These are phyloP conservation scores for button mushroom (Agaricus bisporus) DNA, from an alignment of 768 basidiomycete genomes.

Conservation along the genomic window DNA sequence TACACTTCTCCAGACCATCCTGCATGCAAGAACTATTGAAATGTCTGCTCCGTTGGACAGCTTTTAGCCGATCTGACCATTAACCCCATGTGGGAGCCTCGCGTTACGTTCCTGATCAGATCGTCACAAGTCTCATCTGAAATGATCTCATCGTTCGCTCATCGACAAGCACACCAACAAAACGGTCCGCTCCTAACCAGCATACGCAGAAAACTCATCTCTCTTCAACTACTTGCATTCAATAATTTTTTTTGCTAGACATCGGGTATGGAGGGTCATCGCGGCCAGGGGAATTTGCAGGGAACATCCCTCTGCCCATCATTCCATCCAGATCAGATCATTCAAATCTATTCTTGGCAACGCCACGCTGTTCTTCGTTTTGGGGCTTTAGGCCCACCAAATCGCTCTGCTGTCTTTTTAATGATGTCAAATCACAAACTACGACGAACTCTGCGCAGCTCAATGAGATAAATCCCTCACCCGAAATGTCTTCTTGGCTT, in stretches of 20 bases:
- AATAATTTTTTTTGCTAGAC: not conserved
- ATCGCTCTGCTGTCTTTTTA: no score
- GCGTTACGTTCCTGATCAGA: slow-evolving; percentile 13
- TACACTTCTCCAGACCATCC: not conserved
- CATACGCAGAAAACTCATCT: no score
- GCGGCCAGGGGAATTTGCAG: not conserved
- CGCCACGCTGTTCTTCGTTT: not conserved
- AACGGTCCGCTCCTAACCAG: no score
- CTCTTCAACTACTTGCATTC: no score
- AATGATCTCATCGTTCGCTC: not conserved
- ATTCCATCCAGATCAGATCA: slow-evolving; percentile 10
- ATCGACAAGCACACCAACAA: not conserved
- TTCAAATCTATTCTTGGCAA: not conserved
- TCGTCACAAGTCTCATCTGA: slow-evolving; percentile 6
- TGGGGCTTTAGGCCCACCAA: no score
- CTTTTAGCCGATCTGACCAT: not conserved
- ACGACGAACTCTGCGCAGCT: no score
- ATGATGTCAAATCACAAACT: no score
- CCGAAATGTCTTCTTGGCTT: no score
- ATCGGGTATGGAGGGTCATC: not conserved
- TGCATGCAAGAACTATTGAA: not conserved
- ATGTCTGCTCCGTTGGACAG: not conserved
- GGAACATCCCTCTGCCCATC: not conserved
- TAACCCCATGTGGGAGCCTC: slow-evolving; percentile 7
- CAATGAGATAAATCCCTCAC: no score